These are phyloP conservation scores for Teratosphaeria pseudoeucalypti DNA, from an alignment of 2,329 filamentous ascomycete genomes.

Conservation along the genomic window DNA sequence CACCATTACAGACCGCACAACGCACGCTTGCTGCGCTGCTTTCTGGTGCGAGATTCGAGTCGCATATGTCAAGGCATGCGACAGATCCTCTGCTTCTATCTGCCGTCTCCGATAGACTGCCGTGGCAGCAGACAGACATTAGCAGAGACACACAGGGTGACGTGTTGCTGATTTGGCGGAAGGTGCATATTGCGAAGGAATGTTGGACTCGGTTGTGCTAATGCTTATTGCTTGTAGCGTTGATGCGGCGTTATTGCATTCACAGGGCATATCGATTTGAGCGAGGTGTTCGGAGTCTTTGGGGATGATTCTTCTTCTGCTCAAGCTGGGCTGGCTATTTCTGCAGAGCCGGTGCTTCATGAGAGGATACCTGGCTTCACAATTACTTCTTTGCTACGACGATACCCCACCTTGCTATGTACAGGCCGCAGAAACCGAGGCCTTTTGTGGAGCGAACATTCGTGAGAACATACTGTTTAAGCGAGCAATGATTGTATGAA, in stretches of 20 bases:
- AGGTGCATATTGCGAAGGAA: background rate
- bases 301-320: slow-evolving; percentile 19
- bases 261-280: slow-evolving; percentile 8
- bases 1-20: background rate
- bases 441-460: background rate
- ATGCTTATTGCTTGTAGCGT: background rate
- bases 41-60: background rate
- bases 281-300: slow-evolving; percentile 21
- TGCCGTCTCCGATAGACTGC: background rate
- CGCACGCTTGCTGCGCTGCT: background rate
- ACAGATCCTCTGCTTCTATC: background rate
- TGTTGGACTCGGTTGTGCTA: background rate
- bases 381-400: slow-evolving; percentile 1
- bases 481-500: background rate
- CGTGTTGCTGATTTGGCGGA: background rate
- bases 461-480: background rate
- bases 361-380: slow-evolving; percentile 20
- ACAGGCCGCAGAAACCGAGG: background rate
- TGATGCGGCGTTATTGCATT: background rate
- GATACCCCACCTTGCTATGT: slow-evolving; percentile 2
- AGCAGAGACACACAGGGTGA: background rate
- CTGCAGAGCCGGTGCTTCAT: slow-evolving; percentile 3
- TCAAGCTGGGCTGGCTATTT: background rate
- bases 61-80: background rate
- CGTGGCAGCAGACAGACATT: background rate